Base-by-base conservation (phyloP, 2,329 filamentous ascomycete genomes). In the Penicillium crustosum region DNA sequence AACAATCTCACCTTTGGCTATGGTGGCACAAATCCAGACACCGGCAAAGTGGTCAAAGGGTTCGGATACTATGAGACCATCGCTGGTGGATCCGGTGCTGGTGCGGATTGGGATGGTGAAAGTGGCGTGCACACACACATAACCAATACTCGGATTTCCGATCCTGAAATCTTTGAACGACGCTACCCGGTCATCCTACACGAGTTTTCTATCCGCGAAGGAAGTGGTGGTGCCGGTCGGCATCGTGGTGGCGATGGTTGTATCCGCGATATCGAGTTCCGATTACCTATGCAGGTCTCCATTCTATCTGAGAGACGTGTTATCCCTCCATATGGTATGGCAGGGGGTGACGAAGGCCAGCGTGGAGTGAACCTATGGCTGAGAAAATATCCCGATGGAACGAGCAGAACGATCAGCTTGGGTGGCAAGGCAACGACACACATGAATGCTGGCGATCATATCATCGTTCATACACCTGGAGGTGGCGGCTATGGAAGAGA, bases 11-110 rank as follows among this genome's bases (percentile, higher is more conserved):
- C 50, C 4, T 62, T 50, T 17, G 50, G 58, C 8, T 42, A 55
- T 17, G 49, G 48, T 10, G 45, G 48, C 5, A 60, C 17, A 12
- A 21, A 53, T 27, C 13, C 31, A 6, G 42, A 17, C 2, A 54
- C 42, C 7, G 51, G 51, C 2, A 8, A 48, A 10, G 15, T 54
- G 1, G 12, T 21, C 2, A 52, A 36, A 7, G 61, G 61, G 0
- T 92, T 91, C 68, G 89, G 89, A 10, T 92, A 91, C 76, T 91
- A 91, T 70, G 90, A 93, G 73, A 93, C 90, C 2, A 91, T 93
- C 60, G 87, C 88, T 0, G 89, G 90, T 38, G 90, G 90, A 1
- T 85, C 82, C 21, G 90, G 89, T 23, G 90, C 89, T 0, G 89
- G 89, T 0, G 82, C 86, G 0, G 80, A 80, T 13, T 92, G 89